Evolutionary conservation across 1,284 basidiomycete species (phyloP).

Genomic region (Trametes polyzona): DNA sequence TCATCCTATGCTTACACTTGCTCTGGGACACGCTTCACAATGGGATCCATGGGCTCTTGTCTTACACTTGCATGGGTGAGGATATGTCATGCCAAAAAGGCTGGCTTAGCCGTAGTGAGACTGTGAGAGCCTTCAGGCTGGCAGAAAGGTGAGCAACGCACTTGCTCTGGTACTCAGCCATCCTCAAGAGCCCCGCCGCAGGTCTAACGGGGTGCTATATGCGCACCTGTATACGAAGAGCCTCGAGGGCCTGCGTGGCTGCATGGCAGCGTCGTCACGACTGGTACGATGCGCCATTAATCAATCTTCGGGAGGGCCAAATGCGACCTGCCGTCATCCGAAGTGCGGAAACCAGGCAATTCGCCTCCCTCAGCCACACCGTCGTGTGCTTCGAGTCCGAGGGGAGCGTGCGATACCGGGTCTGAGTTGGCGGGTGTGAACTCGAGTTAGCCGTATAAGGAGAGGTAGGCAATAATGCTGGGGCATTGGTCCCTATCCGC

Average conservation of each 20-base stretch:
- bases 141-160: too few species aligned
- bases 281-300: slow-evolving; percentile 14
- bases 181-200: too few species aligned
- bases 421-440: not conserved
- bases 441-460: not conserved
- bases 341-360: slow-evolving; percentile 3
- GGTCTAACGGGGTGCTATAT: too few species aligned
- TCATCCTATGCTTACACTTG: not conserved
- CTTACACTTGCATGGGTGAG: too few species aligned
- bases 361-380: not conserved
- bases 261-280: too few species aligned
- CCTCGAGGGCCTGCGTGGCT: too few species aligned
- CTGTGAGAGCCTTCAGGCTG: too few species aligned
- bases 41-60: not conserved
- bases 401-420: slow-evolving; percentile 13
- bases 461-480: not conserved
- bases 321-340: slow-evolving; percentile 4
- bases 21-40: not conserved
- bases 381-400: slow-evolving; percentile 12
- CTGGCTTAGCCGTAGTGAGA: too few species aligned
- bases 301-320: slow-evolving; percentile 8
- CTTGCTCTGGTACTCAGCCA: too few species aligned
- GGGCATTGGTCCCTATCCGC: not conserved
- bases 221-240: not conserved
- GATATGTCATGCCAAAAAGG: too few species aligned